A percentile compares a stretch with the other conserved stretches of the same genome.
Conservation (phyloP, 495 filamentous ascomycete species). For the Trichoderma erinaceum region DNA sequence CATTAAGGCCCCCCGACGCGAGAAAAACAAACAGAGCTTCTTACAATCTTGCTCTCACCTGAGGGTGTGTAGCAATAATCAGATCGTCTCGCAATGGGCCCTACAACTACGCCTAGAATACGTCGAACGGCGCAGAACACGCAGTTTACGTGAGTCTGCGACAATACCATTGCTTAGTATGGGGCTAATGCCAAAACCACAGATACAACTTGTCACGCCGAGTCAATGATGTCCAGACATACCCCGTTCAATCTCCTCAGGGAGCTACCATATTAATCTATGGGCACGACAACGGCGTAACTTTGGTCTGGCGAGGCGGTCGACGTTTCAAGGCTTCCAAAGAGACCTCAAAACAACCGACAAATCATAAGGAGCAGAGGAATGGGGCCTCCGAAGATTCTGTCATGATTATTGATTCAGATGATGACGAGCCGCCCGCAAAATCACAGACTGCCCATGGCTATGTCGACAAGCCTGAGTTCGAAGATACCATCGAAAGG, state of each 20-base stretch:
- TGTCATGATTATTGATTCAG: slow-evolving; percentile 74
- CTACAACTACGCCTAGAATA: slow-evolving; percentile 22
- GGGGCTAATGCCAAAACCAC: slow-evolving; percentile 5
- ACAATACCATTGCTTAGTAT: background rate
- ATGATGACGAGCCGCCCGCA: slow-evolving; percentile 53
- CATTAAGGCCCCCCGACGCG: background rate
- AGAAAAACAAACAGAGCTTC: background rate
- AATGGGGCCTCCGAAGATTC: slow-evolving; percentile 48
- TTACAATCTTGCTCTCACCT: background rate
- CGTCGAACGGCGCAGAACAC: slow-evolving; percentile 34
- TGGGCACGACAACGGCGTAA: slow-evolving; percentile 72
- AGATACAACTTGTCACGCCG: slow-evolving; percentile 75
- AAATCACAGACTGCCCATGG: slow-evolving; percentile 18
- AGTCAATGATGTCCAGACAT: slow-evolving; percentile 64
- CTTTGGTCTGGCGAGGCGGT: slow-evolving; percentile 77
- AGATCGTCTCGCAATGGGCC: background rate
- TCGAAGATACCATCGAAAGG: slow-evolving; percentile 36
- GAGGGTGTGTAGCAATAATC: background rate
- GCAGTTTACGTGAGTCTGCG: slow-evolving; percentile 22
- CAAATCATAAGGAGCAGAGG: slow-evolving; percentile 30
- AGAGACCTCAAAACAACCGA: slow-evolving; percentile 26
- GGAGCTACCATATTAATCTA: slow-evolving; percentile 80
- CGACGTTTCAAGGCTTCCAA: slow-evolving; percentile 49
- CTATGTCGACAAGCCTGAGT: slow-evolving; percentile 43
- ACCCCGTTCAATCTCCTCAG: slow-evolving; percentile 72